Evolutionary conservation across 2,329 filamentous ascomycete species (phyloP).

Genomic region (Hymenotorrendiella dingleyae): DNA sequence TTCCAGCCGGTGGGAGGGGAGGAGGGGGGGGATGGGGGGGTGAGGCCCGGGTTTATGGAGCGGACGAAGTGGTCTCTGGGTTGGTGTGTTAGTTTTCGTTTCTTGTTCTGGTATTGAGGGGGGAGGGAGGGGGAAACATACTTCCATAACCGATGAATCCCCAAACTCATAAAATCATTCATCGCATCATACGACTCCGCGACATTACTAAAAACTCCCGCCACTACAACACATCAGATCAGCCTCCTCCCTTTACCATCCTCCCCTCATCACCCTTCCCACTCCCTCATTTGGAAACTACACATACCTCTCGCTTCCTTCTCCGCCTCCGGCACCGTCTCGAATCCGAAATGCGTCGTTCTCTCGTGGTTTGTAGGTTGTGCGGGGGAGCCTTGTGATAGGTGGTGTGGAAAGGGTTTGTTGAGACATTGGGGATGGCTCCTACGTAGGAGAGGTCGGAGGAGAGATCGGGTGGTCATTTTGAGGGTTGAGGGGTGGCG

Average conservation of each 20-base stretch:
- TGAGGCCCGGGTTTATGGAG: constrained; percentile 65
- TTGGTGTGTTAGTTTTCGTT: neutral
- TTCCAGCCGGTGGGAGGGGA: constrained; percentile 50
- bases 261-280: neutral
- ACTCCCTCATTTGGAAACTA: neutral
- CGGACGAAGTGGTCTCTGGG: constrained; percentile 82
- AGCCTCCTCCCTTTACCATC: neutral
- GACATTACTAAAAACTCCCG: constrained; percentile 89
- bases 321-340: constrained; percentile 31
- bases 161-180: constrained; percentile 99
- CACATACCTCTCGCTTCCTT: constrained; percentile 30
- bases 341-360: constrained; percentile 33
- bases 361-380: constrained; percentile 23
- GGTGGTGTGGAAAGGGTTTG: constrained; percentile 13
- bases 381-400: constrained; percentile 14
- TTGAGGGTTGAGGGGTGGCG: neutral
- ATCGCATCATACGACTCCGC: constrained; percentile 87
- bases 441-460: constrained; percentile 20
- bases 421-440: constrained; percentile 14
- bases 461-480: constrained; percentile 23
- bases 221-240: constrained; percentile 29
- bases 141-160: constrained; percentile 94
- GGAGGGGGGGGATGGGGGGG: constrained; percentile 38
- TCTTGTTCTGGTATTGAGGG: neutral
- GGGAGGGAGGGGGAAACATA: constrained; percentile 34